Evolutionary conservation across 352 stramenopile genomes (phyloP), one percentile per base, ranked within the genome.

Genomic region (Phytophthora hibernalis): DNA sequence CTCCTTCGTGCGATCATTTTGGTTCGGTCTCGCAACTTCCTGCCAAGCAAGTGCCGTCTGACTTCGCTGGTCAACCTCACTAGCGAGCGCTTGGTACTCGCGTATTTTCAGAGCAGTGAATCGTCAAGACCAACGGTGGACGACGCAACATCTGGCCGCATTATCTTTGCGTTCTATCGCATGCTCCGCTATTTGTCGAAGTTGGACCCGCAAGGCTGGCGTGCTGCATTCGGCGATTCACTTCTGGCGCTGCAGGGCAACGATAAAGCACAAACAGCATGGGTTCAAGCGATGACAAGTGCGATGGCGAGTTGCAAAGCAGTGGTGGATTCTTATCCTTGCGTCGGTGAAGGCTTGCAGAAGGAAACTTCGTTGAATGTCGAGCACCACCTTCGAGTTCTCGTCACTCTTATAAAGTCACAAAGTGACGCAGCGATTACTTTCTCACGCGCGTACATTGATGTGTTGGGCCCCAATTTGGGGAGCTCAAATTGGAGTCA

Each of bases 1-100:
- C 51, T 83, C 16, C 28, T 87, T 24, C 63, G 76, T 7, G 65
- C 66, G 1, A 57, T 75, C 35, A 48, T 87, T 37, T 55, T 65
- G n/a, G 37, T 21, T 28, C 58, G 47, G 4, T 74, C 54, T 31
- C 37, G 47, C 22, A 37, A 43, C 6, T 35, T 54, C 0, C 13
- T 80, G 12, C 61, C 71, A 45, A 72, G 43, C 21, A 43, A 55
- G 21, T 68, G 35, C 15, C 57, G 20, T 28, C 22, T 63, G 2
- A 72, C 68, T 37, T 63, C 74, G 16, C 35, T 78, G 24, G 18
- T 80, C 33, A 70, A 71, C 44, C 33, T 83, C 20, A 4, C 60
- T 11, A 72, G 61, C 54, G 79, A 87, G 38, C 58, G 48, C 1
- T 62, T 84, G 11, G 60, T 76, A 15, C 45, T 74, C 10, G 22